These are phyloP conservation scores for Maudiozyma bulderi DNA, from an alignment of 805 yeast species.

Conservation along the genomic window DNA sequence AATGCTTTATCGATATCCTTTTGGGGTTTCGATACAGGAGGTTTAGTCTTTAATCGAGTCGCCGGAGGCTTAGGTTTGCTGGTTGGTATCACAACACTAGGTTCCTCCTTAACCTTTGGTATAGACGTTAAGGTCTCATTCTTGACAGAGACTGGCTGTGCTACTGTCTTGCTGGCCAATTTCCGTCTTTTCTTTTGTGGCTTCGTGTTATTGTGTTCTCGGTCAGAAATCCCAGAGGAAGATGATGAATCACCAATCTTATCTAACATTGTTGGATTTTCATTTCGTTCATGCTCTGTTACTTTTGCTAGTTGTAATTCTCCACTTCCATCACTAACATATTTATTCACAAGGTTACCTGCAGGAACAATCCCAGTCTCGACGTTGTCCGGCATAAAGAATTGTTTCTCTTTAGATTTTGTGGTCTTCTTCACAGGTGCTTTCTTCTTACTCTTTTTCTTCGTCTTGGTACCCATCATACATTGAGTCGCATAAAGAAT, in stretches of 20 bases:
- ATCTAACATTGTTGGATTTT: background rate
- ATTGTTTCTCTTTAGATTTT: conserved; percentile 19
- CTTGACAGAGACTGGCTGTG: too few relatives aligned
- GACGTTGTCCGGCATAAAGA: conserved; percentile 68
- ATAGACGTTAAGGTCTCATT: too few relatives aligned
- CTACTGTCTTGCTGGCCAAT: background rate
- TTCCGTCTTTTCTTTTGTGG: background rate
- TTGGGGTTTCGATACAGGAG: too few relatives aligned
- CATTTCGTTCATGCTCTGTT: background rate
- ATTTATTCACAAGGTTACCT: conserved; percentile 35
- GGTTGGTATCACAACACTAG: too few relatives aligned
- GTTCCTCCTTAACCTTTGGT: too few relatives aligned
- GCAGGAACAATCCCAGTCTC: conserved; percentile 54
- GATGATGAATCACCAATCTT: background rate
- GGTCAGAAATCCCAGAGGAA: background rate
- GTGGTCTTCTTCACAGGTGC: conserved; percentile 8
- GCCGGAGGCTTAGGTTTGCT: too few relatives aligned
- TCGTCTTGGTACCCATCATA: conserved; percentile 37
- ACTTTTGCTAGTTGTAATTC: background rate
- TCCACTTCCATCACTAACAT: background rate
- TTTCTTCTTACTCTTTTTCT: conserved; percentile 6
- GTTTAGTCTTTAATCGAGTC: too few relatives aligned
- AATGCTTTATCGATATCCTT: conserved; percentile 7
- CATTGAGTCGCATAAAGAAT: conserved; percentile 58
- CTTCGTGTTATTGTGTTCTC: background rate